phyloP scores from a whole-genome alignment of 2,329 filamentous ascomycete genomes.

The Stemphylium lycopersici region DNA sequence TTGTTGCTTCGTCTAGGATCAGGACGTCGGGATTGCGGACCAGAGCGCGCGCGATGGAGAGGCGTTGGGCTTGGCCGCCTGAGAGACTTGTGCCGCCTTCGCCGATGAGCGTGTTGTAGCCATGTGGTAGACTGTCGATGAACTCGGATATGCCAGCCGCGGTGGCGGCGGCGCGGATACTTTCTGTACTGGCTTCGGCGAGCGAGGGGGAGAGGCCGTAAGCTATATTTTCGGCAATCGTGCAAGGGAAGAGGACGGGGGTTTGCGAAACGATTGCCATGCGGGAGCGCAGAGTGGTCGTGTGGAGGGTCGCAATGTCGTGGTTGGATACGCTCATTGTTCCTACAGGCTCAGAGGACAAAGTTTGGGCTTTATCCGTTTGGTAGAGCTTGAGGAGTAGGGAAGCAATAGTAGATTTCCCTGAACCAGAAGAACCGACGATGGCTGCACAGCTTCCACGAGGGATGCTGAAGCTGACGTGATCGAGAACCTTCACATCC shows the following conservation, averaged over 20 bases:
- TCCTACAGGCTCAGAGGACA: conserved; percentile 28
- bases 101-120: conserved; percentile 76
- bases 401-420: conserved; percentile 83
- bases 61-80: conserved; percentile 81
- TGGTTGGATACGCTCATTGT: conserved; percentile 63
- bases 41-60: conserved; percentile 82
- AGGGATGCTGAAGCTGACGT: conserved; percentile 69
- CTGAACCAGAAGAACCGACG: conserved; percentile 84
- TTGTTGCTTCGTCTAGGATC: conserved; percentile 87
- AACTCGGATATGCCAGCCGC: conserved; percentile 77
- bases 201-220: conserved; percentile 72
- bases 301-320: conserved; percentile 65
- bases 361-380: conserved; percentile 11
- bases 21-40: conserved; percentile 73
- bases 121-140: conserved; percentile 70
- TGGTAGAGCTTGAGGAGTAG: conserved; percentile 76
- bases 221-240: conserved; percentile 78
- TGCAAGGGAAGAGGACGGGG: conserved; percentile 77
- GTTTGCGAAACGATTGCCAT: conserved; percentile 73
- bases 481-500: conserved; percentile 61
- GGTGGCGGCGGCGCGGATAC: conserved; percentile 58
- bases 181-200: conserved; percentile 52
- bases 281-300: conserved; percentile 63
- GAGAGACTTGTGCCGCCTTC: conserved; percentile 76
- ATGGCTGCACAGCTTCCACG: conserved; percentile 74